Evolutionary conservation across 2,329 filamentous ascomycete species (phyloP).

Genomic region (Ascochyta clinopodiicola): DNA sequence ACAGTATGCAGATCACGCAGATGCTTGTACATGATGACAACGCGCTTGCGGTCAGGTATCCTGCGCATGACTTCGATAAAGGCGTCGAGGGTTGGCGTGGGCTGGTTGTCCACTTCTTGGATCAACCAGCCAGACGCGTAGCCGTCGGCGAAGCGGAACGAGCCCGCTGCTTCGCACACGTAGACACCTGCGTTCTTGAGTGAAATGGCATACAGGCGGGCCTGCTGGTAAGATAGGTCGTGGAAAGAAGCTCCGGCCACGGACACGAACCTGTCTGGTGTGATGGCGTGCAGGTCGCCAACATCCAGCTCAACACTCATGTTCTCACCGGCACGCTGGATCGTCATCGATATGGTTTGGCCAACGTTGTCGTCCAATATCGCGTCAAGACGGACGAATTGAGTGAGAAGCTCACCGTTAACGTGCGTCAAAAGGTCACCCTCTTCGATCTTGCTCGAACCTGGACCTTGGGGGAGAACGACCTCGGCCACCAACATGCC

Average conservation of each 20-base stretch:
- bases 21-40: constrained; percentile 96
- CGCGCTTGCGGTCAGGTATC: constrained; percentile 80
- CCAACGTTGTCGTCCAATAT: constrained; percentile 89
- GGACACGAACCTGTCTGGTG: constrained; percentile 92
- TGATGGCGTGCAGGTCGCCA: constrained; percentile 90
- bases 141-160: constrained; percentile 88
- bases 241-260: constrained; percentile 96
- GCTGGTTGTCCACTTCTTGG: constrained; percentile 89
- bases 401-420: constrained; percentile 89
- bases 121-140: constrained; percentile 93
- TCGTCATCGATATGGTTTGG: constrained; percentile 75
- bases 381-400: constrained; percentile 89
- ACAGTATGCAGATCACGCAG: constrained; percentile 92
- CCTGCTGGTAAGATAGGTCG: constrained; percentile 95
- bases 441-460: constrained; percentile 85
- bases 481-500: constrained; percentile 98
- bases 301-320: constrained; percentile 84
- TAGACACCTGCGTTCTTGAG: constrained; percentile 81
- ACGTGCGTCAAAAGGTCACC: constrained; percentile 93
- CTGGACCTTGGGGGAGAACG: constrained; percentile 88
- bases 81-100: constrained; percentile 82
- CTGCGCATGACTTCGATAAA: constrained; percentile 91
- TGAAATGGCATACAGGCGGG: constrained; percentile 91
- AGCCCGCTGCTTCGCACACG: constrained; percentile 92
- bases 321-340: constrained; percentile 89